These are phyloP conservation scores for Pythium insidiosum DNA, from an alignment of 352 stramenopile species.

Conservation along the genomic window DNA sequence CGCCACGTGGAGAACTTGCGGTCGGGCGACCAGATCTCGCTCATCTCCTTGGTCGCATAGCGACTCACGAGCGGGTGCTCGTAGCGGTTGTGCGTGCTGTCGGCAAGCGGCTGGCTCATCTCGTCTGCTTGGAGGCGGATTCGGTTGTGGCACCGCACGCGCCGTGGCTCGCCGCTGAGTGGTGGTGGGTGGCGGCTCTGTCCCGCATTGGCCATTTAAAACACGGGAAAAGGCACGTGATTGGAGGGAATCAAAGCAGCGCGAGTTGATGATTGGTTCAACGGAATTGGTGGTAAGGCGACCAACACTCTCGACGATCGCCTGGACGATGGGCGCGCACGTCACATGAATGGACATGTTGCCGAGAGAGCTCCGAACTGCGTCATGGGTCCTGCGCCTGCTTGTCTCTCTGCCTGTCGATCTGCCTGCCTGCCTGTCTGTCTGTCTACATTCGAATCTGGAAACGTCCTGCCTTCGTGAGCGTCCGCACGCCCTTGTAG, in stretches of 20 bases:
- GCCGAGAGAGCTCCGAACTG: too few relatives aligned
- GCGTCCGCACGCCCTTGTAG: constrained; percentile 97
- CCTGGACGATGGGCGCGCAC: too few relatives aligned
- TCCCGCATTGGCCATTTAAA: constrained; percentile 2
- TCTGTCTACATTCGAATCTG: constrained; percentile 91
- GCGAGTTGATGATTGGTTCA: not conserved
- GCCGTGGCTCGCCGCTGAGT: constrained; percentile 1
- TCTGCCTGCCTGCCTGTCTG: too few relatives aligned
- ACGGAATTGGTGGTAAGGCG: too few relatives aligned
- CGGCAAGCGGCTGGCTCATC: constrained; percentile 27
- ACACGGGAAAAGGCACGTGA: constrained; percentile 4
- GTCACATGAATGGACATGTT: too few relatives aligned
- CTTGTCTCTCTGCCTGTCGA: too few relatives aligned
- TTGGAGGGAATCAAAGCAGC: constrained; percentile 1
- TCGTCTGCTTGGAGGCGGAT: constrained; percentile 2
- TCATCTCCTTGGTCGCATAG: constrained; percentile 99
- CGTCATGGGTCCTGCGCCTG: too few relatives aligned
- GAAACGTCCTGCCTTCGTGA: constrained; percentile 94
- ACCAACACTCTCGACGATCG: too few relatives aligned
- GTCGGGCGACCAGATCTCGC: constrained; percentile 96
- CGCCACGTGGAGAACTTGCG: constrained; percentile 99
- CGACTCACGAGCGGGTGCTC: constrained; percentile 87
- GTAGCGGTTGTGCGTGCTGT: constrained; percentile 65
- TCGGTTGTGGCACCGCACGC: constrained; percentile 14
- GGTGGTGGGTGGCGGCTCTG: constrained; percentile 13